phyloP scores from a whole-genome alignment of 148 eudicot species.

The Cornus suecica region DNA sequence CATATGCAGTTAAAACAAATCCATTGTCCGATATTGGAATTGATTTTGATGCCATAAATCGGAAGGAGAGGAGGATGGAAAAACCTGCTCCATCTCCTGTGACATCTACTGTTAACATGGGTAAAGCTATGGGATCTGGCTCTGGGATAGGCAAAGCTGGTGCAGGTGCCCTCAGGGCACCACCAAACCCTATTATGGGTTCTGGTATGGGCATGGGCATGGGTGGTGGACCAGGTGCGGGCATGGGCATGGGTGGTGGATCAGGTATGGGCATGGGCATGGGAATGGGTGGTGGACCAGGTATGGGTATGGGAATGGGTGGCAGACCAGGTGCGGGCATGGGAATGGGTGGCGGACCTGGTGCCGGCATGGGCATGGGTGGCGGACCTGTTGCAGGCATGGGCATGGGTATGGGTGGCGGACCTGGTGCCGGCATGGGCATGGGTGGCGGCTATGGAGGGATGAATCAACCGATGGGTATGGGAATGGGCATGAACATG shows the following conservation, averaged over 20 bases:
- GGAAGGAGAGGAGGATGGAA: constrained; percentile 94
- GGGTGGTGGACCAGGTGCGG: constrained; percentile 29
- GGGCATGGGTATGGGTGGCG: constrained; percentile 36
- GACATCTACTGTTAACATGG: constrained; percentile 71
- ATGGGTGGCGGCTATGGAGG: constrained; percentile 27
- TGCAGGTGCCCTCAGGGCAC: constrained; percentile 57
- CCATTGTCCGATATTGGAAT: constrained; percentile 82
- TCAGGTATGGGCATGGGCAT: constrained; percentile 56
- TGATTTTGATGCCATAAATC: constrained; percentile 90
- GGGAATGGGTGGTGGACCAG: constrained; percentile 53
- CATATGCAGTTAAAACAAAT: constrained; percentile 80
- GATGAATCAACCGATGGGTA: constrained; percentile 23
- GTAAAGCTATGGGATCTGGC: constrained; percentile 99
- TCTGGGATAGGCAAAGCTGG: constrained; percentile 90
- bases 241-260: constrained; percentile 34
- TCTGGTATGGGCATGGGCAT: constrained; percentile 47
- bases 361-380: constrained; percentile 45
- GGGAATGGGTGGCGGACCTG: constrained; percentile 75
- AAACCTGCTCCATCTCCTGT: constrained; percentile 57
- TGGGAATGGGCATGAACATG: constrained; percentile 29
- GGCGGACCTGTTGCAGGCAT: constrained; percentile 25
- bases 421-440: constrained; percentile 27
- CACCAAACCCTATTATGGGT: constrained; percentile 52
- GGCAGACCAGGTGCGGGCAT: constrained; percentile 69
- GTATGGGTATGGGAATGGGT: constrained; percentile 80